Evolutionary conservation across 2,329 filamentous ascomycete species (phyloP), one percentile per base, ranked within the genome.

Genomic region (Diplodia sapinea): DNA sequence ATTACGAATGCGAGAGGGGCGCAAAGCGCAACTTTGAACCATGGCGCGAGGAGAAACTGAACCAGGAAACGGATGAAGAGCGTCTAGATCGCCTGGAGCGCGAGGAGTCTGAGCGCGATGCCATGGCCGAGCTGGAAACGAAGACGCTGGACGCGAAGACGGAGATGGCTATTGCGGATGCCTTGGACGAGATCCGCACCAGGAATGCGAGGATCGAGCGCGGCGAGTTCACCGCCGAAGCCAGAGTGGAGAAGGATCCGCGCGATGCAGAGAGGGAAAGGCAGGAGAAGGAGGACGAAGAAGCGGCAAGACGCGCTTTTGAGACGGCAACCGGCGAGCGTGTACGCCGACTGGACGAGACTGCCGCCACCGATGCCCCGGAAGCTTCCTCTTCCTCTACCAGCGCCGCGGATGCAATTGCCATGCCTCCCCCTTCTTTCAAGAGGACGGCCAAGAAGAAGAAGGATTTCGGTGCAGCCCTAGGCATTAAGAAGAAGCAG

Each of bases 81-180:
- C 85, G 91, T 51, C 82, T 98, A 7, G 93, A 97, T 77, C 84
- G 95, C 31, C 80, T 98, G 5, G 93, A 97, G 81, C 80, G 84
- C 50, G 92, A 96, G 75, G 90, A 89, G 71, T 87, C 89, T 68
- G 93, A 97, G 78, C 86, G 89, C 71, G 94, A 97, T 78, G 92
- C 93, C 26, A 99, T 99, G 96, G 91, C 91, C 68, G 94, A 97
- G 76, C 81, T 99, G 56, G 95, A 99, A 81, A 90, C 91, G 70
- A 98, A 98, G 82, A 97, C 94, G 66, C 82, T 91, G 26, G 95
- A 99, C 78, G 94, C 94, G 0, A 94, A 95, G 82, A 86, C 91
- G 50, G 95, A 99, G 80, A 99, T 99, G 94, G 92, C 91, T 20
- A 92, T 97, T 54, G 95, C 95, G 1, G 95, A 99, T 82, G 94